These are phyloP conservation scores for Schizosaccharomyces japonicus DNA, from an alignment of 805 yeast genomes.

Conservation along the genomic window DNA sequence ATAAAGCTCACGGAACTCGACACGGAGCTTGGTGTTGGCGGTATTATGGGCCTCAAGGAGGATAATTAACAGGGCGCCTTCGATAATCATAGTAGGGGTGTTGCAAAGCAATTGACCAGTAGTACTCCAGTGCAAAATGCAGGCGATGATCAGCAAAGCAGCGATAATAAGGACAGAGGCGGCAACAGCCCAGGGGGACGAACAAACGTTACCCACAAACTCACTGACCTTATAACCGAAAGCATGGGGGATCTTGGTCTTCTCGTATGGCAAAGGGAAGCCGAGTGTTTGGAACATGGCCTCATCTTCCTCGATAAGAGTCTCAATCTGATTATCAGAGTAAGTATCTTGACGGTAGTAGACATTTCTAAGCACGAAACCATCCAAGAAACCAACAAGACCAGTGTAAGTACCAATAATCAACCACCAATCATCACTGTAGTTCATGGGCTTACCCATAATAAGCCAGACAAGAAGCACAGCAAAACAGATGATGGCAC, in stretches of 20 bases:
- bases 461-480: conserved; percentile 20
- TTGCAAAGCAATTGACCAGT: conserved; percentile 22
- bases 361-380: conserved; percentile 21
- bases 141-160: conserved; percentile 16
- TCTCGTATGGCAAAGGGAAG: conserved; percentile 6
- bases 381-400: conserved; percentile 22
- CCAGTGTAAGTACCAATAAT: conserved; percentile 27
- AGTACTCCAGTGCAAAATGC: conserved; percentile 19
- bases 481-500: conserved; percentile 16
- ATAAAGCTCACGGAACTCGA: not conserved
- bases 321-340: conserved; percentile 12
- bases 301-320: conserved; percentile 17
- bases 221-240: conserved; percentile 9
- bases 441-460: conserved; percentile 19
- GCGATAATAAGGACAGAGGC: conserved; percentile 13
- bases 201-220: conserved; percentile 16
- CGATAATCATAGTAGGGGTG: conserved; percentile 24
- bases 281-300: conserved; percentile 12
- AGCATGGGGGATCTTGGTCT: not conserved
- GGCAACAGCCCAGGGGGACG: conserved; percentile 17
- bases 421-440: conserved; percentile 23
- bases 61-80: conserved; percentile 20
- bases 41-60: conserved; percentile 8
- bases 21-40: conserved; percentile 4
- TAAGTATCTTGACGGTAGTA: conserved; percentile 15